Conservation (phyloP, 2,329 filamentous ascomycete genomes). For the Penicillium sp. region DNA sequence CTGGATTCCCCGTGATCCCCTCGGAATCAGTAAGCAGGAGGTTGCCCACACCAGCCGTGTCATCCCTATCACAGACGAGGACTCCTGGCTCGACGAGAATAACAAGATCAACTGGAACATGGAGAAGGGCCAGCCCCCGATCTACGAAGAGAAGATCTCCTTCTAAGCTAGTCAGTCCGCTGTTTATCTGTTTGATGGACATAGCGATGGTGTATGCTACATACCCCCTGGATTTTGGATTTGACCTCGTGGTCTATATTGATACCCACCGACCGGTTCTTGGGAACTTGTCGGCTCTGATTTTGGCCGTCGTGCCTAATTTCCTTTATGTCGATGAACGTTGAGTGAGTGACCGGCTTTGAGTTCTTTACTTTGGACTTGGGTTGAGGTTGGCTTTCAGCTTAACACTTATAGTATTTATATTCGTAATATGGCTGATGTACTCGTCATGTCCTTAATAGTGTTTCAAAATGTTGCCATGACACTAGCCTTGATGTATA, state of each 20-base stretch:
- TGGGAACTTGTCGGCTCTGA: conserved; percentile 8
- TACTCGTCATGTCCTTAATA: conserved; percentile 14
- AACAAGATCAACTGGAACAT: conserved; percentile 62
- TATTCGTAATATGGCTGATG: conserved; percentile 21
- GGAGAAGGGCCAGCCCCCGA: conserved; percentile 57
- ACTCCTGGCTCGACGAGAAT: conserved; percentile 69
- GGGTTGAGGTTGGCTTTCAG: background rate
- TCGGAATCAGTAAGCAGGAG: conserved; percentile 75
- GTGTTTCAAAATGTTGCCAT: conserved; percentile 16
- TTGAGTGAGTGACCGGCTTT: background rate
- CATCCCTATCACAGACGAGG: conserved; percentile 78
- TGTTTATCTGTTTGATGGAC: background rate
- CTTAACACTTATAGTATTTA: background rate
- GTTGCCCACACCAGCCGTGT: conserved; percentile 68
- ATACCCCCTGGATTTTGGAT: background rate
- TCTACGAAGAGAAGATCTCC: conserved; percentile 58
- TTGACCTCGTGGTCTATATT: conserved; percentile 15
- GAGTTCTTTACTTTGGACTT: background rate
- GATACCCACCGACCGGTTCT: conserved; percentile 18
- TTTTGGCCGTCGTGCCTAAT: conserved; percentile 8
- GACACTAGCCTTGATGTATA: conserved; percentile 3
- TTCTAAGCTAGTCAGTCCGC: conserved; percentile 38
- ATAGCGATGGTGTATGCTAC: background rate
- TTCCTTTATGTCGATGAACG: conserved; percentile 1
- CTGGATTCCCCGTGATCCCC: conserved; percentile 79